Conservation (phyloP, 179 eudicot genomes). For the Corrigiola litoralis region DNA sequence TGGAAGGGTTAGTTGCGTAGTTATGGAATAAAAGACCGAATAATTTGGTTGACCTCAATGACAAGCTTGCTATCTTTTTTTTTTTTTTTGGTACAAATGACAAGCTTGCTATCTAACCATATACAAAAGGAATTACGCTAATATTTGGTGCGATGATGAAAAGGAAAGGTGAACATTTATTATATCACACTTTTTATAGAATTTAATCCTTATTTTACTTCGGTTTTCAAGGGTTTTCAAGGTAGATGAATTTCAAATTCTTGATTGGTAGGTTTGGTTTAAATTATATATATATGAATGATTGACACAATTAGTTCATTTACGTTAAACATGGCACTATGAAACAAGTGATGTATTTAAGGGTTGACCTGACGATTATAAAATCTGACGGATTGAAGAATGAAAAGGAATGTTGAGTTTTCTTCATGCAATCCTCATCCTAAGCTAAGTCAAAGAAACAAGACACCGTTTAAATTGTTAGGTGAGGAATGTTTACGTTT, state of each 20-base stretch:
- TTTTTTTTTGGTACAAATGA: no score
- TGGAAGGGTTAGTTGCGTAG: no score
- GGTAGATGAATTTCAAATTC: constrained; percentile 9
- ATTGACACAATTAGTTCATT: background rate
- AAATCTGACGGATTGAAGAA: background rate
- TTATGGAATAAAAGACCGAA: no score
- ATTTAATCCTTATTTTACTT: background rate
- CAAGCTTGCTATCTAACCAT: no score
- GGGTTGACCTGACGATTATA: constrained; percentile 21
- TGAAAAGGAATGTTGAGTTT: constrained; percentile 14
- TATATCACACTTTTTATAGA: background rate
- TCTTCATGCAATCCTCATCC: constrained; percentile 11
- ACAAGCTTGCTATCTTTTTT: no score
- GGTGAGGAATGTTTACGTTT: background rate
- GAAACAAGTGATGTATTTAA: constrained; percentile 12
- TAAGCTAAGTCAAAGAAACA: constrained; percentile 10
- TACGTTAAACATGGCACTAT: background rate
- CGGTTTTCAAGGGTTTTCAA: background rate
- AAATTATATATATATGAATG: background rate
- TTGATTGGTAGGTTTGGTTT: constrained; percentile 12
- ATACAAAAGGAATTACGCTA: background rate
- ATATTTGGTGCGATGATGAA: background rate
- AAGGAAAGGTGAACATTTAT: background rate
- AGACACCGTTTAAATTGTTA: background rate
- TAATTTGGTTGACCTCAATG: no score